Evolutionary conservation across 768 basidiomycete genomes (phyloP).

Genomic region (Cystofilobasidium ferigula): DNA sequence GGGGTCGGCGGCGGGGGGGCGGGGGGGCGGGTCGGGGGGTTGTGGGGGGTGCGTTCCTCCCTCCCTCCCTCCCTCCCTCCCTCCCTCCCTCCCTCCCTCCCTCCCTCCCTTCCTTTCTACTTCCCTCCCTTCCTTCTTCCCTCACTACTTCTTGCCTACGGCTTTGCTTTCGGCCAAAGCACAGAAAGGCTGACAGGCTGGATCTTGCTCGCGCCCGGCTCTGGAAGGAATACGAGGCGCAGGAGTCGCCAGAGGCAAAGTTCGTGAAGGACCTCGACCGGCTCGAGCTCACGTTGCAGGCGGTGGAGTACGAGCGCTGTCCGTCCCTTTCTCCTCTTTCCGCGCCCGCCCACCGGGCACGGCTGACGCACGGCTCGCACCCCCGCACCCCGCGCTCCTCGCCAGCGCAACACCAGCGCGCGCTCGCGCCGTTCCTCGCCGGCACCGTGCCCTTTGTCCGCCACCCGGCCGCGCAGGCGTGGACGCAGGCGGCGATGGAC

Average conservation of each 20-base stretch:
- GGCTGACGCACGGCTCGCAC: neutral
- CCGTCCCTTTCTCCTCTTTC: conserved; percentile 22
- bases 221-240: conserved; percentile 76
- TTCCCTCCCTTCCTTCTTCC: neutral
- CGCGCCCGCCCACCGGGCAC: neutral
- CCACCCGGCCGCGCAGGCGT: conserved; percentile 36
- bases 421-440: conserved; percentile 8
- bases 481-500: conserved; percentile 36
- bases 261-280: conserved; percentile 63
- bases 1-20: too few relatives aligned
- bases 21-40: too few relatives aligned
- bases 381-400: neutral
- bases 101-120: neutral
- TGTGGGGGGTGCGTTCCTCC: too few relatives aligned
- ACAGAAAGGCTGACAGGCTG: neutral
- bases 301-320: conserved; percentile 40
- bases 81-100: too few relatives aligned
- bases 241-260: conserved; percentile 57
- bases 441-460: conserved; percentile 33
- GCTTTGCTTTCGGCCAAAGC: too few relatives aligned
- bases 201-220: neutral
- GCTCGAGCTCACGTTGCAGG: conserved; percentile 37
- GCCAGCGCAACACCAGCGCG: conserved; percentile 26
- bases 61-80: too few relatives aligned
- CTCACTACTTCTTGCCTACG: too few relatives aligned